Evolutionary conservation across 1,284 basidiomycete species (phyloP), one percentile per base, ranked within the genome.

Genomic region (Cutaneotrichosporon sp.): DNA sequence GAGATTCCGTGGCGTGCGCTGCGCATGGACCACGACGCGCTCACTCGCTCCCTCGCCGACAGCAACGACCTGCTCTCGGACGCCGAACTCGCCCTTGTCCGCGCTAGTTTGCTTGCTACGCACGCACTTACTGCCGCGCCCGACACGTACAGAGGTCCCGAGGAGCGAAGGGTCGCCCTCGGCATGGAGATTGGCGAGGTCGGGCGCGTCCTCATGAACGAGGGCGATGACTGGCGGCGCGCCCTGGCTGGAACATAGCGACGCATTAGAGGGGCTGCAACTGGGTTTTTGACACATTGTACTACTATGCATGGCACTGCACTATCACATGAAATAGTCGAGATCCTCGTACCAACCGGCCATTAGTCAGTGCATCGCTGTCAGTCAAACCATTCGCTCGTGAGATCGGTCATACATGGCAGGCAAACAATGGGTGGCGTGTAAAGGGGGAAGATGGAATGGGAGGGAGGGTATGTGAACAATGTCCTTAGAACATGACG

Each of bases 1-100:
- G 90, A 93, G 74, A 85, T 94, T 47, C 81, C 82, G 60, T 90
- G 89, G 85, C 80, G 80, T 17, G 87, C 90, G 59, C 58, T 73
- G 17, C 59, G 67, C 12, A 51, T 60, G 4, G 74, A 76, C 55
- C 66, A 68, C 53, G 73, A 74, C 45, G 68, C 69, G 21, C 63
- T 76, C 14, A 68, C 67, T 2, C 60, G 71, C 33, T 63, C 67
- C 1, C 56, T 74, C 8, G 54, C 62, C 22, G 73, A 73, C 41
- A 68, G 68, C 26, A 63, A 64, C 55, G 65, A 68, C 26, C 59
- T 74, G 20, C 60, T 74, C 13, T 64, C 64, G 4, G 58, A 66
- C 36, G 64, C 74, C 0, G 73, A 76, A 54, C 63, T 76, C 14
- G 50, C 55, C 0, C 53, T 76, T 14, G 65, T 76, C 9, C 64